Base-by-base conservation (phyloP, 495 filamentous ascomycete species). In the Daldinia childiae region DNA sequence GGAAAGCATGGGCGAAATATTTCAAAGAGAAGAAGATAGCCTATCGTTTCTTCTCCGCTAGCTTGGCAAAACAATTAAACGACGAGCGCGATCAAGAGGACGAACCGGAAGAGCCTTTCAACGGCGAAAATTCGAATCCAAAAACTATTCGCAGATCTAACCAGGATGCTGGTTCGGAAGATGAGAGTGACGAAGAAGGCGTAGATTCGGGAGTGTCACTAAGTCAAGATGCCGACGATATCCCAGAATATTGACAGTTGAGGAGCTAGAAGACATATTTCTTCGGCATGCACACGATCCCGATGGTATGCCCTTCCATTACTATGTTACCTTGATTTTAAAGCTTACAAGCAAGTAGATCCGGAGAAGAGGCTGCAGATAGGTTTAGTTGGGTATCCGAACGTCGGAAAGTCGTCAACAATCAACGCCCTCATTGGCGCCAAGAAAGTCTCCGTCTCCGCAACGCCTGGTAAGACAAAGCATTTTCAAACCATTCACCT, bases 401-500 rank as follows among this genome's bases (percentile, higher is more conserved):
- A 99, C 81, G 96, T 98, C 71, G 96, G 96, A 75, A 99, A 99
- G 80, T 98, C 96, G 6, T 97, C 93, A 43, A 99, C 96, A 7
- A 98, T 99, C 85, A 99, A 99, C 82, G 95, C 96, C 12, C 88
- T 99, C 43, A 92, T 98, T 64, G 96, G 96, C 58, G 91, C 96
- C 61, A 98, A 97, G 86, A 98, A 98, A 82, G 96, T 99, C 4
- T 98, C 95, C 2, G 96, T 99, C 43, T 98, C 96, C 41, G 90
- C 95, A 29, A 99, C 96, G 2, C 96, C 96, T 6, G 96, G 96
- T 64, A 99, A 98, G 81, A 99, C 96, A 9, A 99, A 99, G 82
- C 96, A 99, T 76, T 99, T 99, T 83, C 96, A 99, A 79, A 99
- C 96, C 17, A 93, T 99, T 70, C 95, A 97, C 78, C 86, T 98